phyloP scores from a whole-genome alignment of 148 eudicot species.

The Rheum nobile region DNA sequence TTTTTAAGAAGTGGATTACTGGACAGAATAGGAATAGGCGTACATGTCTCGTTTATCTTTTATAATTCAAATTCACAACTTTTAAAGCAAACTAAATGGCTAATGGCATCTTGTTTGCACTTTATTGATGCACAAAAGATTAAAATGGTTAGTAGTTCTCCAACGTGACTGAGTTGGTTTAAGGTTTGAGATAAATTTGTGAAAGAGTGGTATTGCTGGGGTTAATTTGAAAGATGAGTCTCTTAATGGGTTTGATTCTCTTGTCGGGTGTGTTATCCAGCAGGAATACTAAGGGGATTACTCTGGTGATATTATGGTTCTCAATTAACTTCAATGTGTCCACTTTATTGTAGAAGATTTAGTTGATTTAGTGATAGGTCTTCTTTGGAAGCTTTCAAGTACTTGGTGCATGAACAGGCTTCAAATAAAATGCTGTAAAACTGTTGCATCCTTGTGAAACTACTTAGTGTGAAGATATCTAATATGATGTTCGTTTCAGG shows the following conservation, averaged over 20 bases:
- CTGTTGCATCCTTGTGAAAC: not conserved
- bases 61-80: not conserved
- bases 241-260: not conserved
- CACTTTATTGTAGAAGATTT: not conserved
- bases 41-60: not conserved
- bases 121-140: not conserved
- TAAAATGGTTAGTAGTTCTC: not conserved
- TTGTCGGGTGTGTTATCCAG: not conserved
- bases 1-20: not conserved
- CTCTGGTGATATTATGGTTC: not conserved
- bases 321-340: not conserved
- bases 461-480: not conserved
- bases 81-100: not conserved
- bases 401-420: not conserved
- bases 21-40: not conserved
- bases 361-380: not conserved
- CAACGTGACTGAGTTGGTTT: not conserved
- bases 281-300: not conserved
- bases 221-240: not conserved
- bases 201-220: not conserved
- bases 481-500: conserved; percentile 28
- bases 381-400: not conserved
- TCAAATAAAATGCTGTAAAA: not conserved
- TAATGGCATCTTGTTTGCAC: not conserved
- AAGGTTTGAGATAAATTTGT: not conserved